Base-by-base conservation (phyloP, 768 basidiomycete species). In the Hortiboletus campestris region DNA sequence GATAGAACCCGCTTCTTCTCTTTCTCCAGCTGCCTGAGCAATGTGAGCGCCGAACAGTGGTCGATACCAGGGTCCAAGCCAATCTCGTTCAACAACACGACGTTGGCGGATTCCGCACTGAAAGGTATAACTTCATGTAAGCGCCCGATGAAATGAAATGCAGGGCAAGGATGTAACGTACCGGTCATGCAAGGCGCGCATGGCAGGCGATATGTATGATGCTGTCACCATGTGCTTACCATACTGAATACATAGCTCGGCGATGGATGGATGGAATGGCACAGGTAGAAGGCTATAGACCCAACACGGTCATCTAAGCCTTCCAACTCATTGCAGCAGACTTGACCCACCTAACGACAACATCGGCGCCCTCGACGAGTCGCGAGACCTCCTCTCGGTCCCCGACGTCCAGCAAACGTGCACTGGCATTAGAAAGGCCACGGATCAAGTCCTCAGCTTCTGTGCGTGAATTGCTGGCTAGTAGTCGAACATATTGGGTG, bases 31-130 rank as follows among this genome's bases (percentile, higher is more conserved):
- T 76, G 73, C 20, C 76, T 72, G 31, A 94, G 71, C 16, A 96
- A 75, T 0, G 85, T 80, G 63, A 92, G 80, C 0, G 93, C 94
- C 12, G 90, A 91, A 68, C 89, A 86, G 65, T 94, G 92, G 70
- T 94, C 92, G 51, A 95, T 85, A 2, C 92, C 93, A 0, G 93
- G 92, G 67, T 95, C 93, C 1, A 94, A 77, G 1, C 91, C 90
- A 36, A 96, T 91, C 71, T 98, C 95, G 61, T 93, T 95, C 41
- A 97, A 77, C 2, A 97, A 74, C 1, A 95, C 73, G 8, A 95
- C 81, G 34, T 82, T 81, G 1, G 84, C 79, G 4, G 77, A 65
- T 36, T 76, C 57, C 4, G 93, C 91, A 4, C 91, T 88, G 54
- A 5, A 13, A n/a, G 25, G 36, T 11, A 34, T 8, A 34, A 16